phyloP scores from a whole-genome alignment of 1,284 basidiomycete genomes.

The Volvariella surrecta region DNA sequence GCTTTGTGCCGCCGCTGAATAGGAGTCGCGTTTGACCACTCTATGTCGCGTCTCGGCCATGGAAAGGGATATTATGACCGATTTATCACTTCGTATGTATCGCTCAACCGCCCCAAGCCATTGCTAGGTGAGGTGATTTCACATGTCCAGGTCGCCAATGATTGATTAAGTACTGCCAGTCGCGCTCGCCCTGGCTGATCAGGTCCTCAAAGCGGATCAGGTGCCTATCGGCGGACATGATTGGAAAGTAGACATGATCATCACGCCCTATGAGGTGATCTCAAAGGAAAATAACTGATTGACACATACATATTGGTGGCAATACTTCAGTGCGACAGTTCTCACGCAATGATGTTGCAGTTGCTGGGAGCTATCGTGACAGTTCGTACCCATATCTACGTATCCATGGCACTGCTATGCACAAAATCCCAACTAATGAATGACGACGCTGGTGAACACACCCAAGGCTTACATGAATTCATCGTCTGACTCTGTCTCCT shows the following conservation, averaged over 20 bases:
- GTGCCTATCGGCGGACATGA: slow-evolving; percentile 56
- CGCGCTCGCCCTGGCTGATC: slow-evolving; percentile 57
- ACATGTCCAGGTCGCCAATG: slow-evolving; percentile 1
- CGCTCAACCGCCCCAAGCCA: slow-evolving; percentile 31
- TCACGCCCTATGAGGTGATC: slow-evolving; percentile 42
- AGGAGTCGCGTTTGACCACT: slow-evolving; percentile 73
- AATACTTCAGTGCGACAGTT: too few relatives aligned
- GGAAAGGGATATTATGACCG: slow-evolving; percentile 78
- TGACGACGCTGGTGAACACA: too few relatives aligned
- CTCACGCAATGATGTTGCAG: too few relatives aligned
- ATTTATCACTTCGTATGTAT: slow-evolving; percentile 51
- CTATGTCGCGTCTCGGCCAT: slow-evolving; percentile 65
- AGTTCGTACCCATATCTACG: too few relatives aligned
- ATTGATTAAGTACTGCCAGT: slow-evolving; percentile 27
- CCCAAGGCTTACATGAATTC: too few relatives aligned
- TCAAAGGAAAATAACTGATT: too few relatives aligned
- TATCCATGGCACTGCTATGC: too few relatives aligned
- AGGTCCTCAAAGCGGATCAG: slow-evolving; percentile 42
- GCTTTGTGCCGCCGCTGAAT: slow-evolving; percentile 1
- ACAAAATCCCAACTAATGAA: too few relatives aligned
- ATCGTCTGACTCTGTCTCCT: too few relatives aligned
- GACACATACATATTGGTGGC: too few relatives aligned
- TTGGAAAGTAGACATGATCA: slow-evolving; percentile 59
- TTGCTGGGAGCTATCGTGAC: too few relatives aligned
- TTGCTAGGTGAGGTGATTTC: slow-evolving; percentile 37